Evolutionary conservation across 805 yeast genomes (phyloP), one percentile per base, ranked within the genome.

Genomic region (Wickerhamomyces kurtzmanii): DNA sequence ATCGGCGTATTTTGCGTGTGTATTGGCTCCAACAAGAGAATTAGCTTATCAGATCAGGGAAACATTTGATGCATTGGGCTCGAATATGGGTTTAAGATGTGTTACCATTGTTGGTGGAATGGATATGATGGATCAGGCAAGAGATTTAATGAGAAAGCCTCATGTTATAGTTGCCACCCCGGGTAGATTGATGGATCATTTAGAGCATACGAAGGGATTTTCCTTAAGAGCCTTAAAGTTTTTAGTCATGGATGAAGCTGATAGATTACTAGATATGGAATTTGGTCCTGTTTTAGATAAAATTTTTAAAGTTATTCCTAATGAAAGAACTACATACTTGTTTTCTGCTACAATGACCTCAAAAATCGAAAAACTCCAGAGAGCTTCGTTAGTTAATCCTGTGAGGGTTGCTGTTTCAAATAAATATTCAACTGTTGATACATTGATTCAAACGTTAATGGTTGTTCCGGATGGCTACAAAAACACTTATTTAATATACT

Each of bases 291-390:
- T 87, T 11, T 62, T 89, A 38, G 95, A 85, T 47, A 80, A 80
- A 50, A 82, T 89, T 37, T 62, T 89, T 31, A 78, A 75, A 38
- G 71, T 84, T 27, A 80, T 89, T 22, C 98, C 98, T 7, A 66
- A 71, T 22, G 79, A 84, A 36, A 69, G 91, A 54, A 84, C 86
- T 5, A 81, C 91, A 0, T 85, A 79, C 44, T 57, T 89, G 31
- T 89, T 87, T 48, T 83, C 95, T 17, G 98, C 98, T n/a, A 89
- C 98, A 1, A 83, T 93, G 77, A 89, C 97, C 3, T 81, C 83
- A 24, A 91, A 91, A 51, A 86, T 89, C 44, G 97, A 87, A 45
- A 87, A 87, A 53, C 63, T 89, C 40, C 97, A 91, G 57, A 65
- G 97, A 35, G 97, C 97, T 1, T 85, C 96, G 20, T 65, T 89